Evolutionary conservation across 2,329 filamentous ascomycete species (phyloP).

Genomic region (Thielaviopsis populi): DNA sequence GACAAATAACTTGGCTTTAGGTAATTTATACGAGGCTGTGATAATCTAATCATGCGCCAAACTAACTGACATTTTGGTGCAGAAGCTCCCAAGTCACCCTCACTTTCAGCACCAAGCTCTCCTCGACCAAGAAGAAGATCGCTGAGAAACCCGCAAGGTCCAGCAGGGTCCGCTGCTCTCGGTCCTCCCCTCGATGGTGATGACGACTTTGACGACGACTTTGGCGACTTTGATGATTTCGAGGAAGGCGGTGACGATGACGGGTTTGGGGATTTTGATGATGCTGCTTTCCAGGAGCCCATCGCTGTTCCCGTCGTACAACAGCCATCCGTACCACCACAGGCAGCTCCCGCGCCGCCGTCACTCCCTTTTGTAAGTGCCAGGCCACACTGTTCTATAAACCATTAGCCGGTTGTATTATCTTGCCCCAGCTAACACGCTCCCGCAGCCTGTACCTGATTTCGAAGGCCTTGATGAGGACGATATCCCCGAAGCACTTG

Average conservation of each 20-base stretch:
- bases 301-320: slow-evolving; percentile 22
- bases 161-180: slow-evolving; percentile 17
- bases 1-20: background rate
- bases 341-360: slow-evolving; percentile 24
- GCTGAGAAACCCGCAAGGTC: slow-evolving; percentile 10
- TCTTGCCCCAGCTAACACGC: slow-evolving; percentile 11
- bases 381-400: background rate
- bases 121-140: slow-evolving; percentile 8
- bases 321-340: slow-evolving; percentile 16
- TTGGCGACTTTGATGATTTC: slow-evolving; percentile 50
- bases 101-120: slow-evolving; percentile 19
- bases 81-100: slow-evolving; percentile 13
- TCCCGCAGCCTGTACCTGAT: slow-evolving; percentile 47
- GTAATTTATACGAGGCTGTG: background rate
- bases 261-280: slow-evolving; percentile 58
- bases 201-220: slow-evolving; percentile 42
- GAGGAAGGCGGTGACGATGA: slow-evolving; percentile 41
- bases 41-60: background rate
- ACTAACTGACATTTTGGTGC: background rate
- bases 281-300: slow-evolving; percentile 46
- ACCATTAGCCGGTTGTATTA: background rate
- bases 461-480: slow-evolving; percentile 46
- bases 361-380: slow-evolving; percentile 32
- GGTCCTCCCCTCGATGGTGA: slow-evolving; percentile 19
- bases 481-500: slow-evolving; percentile 44